These are phyloP conservation scores for Vitrella brassicaformis DNA, from an alignment of 73 alveolate species.

Conservation along the genomic window DNA sequence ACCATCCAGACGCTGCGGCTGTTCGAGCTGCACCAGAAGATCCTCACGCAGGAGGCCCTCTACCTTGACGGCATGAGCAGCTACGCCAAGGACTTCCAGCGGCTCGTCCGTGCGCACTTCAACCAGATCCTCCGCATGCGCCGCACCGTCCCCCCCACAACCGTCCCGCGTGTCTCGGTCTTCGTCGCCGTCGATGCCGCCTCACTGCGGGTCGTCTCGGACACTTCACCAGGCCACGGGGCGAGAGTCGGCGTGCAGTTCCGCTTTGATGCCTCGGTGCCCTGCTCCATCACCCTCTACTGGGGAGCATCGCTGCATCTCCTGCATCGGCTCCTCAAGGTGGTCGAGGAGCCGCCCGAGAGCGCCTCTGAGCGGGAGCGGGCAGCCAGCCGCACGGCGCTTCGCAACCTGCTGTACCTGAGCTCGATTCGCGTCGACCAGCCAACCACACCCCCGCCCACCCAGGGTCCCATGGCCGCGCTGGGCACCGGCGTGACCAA, in stretches of 20 bases:
- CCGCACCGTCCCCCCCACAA: constrained; percentile 33
- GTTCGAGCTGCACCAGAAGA: too few relatives aligned
- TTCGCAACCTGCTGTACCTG: constrained; percentile 8
- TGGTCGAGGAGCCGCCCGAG: neutral
- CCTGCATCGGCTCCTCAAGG: constrained; percentile 8
- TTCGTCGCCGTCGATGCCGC: constrained; percentile 14
- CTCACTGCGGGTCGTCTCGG: neutral
- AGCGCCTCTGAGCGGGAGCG: neutral
- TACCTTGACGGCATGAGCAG: constrained; percentile 37
- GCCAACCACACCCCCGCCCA: too few relatives aligned
- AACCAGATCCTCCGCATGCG: constrained; percentile 30
- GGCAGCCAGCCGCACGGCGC: neutral
- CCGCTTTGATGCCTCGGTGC: constrained; percentile 22
- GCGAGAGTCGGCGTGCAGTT: neutral
- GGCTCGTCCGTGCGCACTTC: constrained; percentile 26
- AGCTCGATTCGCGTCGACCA: constrained; percentile 4
- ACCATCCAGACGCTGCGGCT: too few relatives aligned
- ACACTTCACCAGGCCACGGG: neutral
- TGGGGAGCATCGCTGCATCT: constrained; percentile 22
- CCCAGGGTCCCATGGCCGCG: too few relatives aligned
- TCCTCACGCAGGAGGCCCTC: constrained; percentile 11
- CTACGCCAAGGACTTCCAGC: constrained; percentile 15
- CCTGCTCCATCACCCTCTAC: constrained; percentile 21
- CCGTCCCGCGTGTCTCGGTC: constrained; percentile 9
- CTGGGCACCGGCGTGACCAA: neutral